Conservation (phyloP, 495 filamentous ascomycete genomes). For the Hyaloscypha finlandica region DNA sequence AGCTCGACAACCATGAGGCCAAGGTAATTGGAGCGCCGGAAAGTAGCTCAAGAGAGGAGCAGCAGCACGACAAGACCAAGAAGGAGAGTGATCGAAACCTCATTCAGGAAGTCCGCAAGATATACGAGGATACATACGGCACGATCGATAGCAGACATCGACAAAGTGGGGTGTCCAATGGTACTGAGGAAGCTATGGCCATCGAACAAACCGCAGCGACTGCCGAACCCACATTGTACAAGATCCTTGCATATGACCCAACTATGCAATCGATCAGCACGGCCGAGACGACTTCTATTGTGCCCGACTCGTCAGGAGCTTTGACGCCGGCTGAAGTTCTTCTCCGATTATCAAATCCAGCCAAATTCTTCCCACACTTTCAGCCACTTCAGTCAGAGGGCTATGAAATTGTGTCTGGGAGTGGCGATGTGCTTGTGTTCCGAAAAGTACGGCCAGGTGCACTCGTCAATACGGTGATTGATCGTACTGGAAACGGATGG, state of each 20-base stretch:
- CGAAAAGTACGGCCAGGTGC: slow-evolving; percentile 51
- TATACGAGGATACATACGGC: slow-evolving; percentile 51
- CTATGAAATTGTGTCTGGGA: slow-evolving; percentile 72
- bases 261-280: slow-evolving; percentile 58
- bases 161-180: background rate
- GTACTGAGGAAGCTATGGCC: no score
- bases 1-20: background rate
- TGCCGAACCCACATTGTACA: slow-evolving; percentile 55
- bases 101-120: slow-evolving; percentile 41
- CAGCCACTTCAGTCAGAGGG: slow-evolving; percentile 63
- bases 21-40: slow-evolving; percentile 16
- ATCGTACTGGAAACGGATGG: no score
- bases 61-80: slow-evolving; percentile 11
- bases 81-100: slow-evolving; percentile 36
- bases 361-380: slow-evolving; percentile 73
- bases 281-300: slow-evolving; percentile 63
- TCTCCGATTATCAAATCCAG: slow-evolving; percentile 65
- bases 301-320: slow-evolving; percentile 44
- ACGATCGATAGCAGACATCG: slow-evolving; percentile 39
- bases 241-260: slow-evolving; percentile 72
- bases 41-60: slow-evolving; percentile 2
- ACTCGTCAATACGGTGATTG: background rate
- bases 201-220: background rate
- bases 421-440: slow-evolving; percentile 72
- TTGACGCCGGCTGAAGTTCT: slow-evolving; percentile 63